Evolutionary conservation across 768 basidiomycete species (phyloP), one percentile per base, ranked within the genome.

Genomic region (Phaeotremella fagi): DNA sequence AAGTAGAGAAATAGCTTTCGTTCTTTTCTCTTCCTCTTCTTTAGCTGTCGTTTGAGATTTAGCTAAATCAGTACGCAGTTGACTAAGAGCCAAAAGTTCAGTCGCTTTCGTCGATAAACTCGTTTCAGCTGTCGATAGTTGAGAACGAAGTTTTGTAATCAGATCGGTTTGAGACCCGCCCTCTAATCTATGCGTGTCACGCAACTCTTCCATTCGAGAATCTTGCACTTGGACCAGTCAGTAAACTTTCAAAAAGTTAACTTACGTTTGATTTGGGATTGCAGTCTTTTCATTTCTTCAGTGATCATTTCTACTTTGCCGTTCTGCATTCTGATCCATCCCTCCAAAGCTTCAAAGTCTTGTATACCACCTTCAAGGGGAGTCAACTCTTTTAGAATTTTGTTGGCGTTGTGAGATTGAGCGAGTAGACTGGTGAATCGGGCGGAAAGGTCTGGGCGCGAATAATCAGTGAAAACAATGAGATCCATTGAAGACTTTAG

Each of bases 11-110:
- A 98, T 86, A 0, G 92, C 92, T 67, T 98, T 99, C 18, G 84
- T 82, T 12, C 94, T 83, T 75, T 99, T 98, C 75, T 99, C 95
- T 73, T 98, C 95, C 70, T 98, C 95, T 56, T 97, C 92, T 72
- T 88, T 95, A 4, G 83, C 85, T 9, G 78, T 50, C 18, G 77
- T 77, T 59, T 83, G 84, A 2, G 80, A 75, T 41, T 80, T 81
- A 43, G 83, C 80, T 0, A 85, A 73, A 52, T 95, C 88, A 16
- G 78, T 72, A 43, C 79, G 78, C n/a, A 90, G 76, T 16, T 78
- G 79, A 2, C 80, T 79, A 0, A 85, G 74, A 35, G 87, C 83
- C 0, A 75, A 73, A 48, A 81, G 79, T 36, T 79, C 81, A 50
- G 79, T 82, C 1, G 78, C 57, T 31, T 61, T 54, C 0, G 63